Conservation (phyloP, 768 basidiomycete genomes). For the Panellus pusillus region DNA sequence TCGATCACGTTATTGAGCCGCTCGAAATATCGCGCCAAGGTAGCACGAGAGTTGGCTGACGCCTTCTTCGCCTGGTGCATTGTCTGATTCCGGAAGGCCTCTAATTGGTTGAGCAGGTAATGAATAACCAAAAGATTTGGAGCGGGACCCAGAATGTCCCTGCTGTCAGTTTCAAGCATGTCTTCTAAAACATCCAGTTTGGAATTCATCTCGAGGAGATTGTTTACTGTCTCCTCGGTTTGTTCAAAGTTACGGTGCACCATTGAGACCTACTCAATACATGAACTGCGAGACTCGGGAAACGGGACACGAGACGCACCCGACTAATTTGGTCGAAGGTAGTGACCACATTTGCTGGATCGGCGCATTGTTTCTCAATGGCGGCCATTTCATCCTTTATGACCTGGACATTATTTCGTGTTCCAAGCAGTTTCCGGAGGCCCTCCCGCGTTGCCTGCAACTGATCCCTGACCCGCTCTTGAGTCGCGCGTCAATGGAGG, state of each 20-base stretch:
- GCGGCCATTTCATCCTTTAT: conserved; percentile 86
- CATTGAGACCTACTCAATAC: conserved; percentile 72
- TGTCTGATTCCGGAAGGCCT: conserved; percentile 91
- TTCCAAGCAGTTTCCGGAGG: conserved; percentile 75
- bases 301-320: conserved; percentile 45
- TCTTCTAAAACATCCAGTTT: conserved; percentile 77
- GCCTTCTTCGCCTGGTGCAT: conserved; percentile 92
- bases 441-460: conserved; percentile 89
- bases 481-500: conserved; percentile 87
- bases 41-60: conserved; percentile 62
- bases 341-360: conserved; percentile 72
- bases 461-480: conserved; percentile 90
- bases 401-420: conserved; percentile 73
- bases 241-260: conserved; percentile 94
- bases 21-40: conserved; percentile 80
- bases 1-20: conserved; percentile 77
- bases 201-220: conserved; percentile 88
- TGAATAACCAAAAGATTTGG: conserved; percentile 89
- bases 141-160: conserved; percentile 82
- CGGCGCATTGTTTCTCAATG: conserved; percentile 73
- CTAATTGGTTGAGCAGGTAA: conserved; percentile 88
- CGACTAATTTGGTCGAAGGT: conserved; percentile 96
- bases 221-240: conserved; percentile 94
- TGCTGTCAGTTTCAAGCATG: conserved; percentile 72
- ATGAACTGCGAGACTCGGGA: neutral